Evolutionary conservation across 2,329 filamentous ascomycete species (phyloP).

Genomic region (Volutella citrinella): DNA sequence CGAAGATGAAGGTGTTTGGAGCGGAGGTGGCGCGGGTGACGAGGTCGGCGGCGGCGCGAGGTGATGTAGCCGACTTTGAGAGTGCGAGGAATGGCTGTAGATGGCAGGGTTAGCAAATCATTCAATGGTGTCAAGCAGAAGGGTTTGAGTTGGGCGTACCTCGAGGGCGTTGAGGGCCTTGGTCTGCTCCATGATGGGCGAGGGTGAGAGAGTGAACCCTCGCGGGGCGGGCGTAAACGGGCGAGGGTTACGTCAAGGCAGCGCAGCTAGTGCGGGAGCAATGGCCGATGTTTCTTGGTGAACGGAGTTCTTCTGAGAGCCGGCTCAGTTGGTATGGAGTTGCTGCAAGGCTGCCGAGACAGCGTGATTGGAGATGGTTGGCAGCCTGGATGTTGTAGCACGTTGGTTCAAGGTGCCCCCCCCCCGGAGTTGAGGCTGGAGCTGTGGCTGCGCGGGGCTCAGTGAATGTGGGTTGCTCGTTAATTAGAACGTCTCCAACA

Average conservation of each 20-base stretch:
- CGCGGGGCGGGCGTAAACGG: constrained; percentile 7
- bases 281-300: too few species aligned
- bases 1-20: constrained; percentile 87
- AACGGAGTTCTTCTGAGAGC: too few species aligned
- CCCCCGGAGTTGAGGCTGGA: constrained; percentile 23
- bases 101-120: too few species aligned
- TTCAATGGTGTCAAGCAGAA: too few species aligned
- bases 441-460: constrained; percentile 23
- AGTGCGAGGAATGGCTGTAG: constrained; percentile 85
- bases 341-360: constrained; percentile 1
- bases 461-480: too few species aligned
- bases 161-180: constrained; percentile 64
- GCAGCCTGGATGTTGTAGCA: not conserved
- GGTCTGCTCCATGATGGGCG: constrained; percentile 65
- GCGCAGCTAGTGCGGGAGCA: too few species aligned
- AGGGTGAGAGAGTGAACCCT: constrained; percentile 23
- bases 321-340: too few species aligned
- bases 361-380: not conserved
- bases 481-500: too few species aligned
- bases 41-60: constrained; percentile 81
- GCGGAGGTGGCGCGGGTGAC: constrained; percentile 86
- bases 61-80: constrained; percentile 79
- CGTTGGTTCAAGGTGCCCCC: too few species aligned
- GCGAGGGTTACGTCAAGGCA: constrained; percentile 7
- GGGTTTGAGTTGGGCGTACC: constrained; percentile 34